Evolutionary conservation across 352 stramenopile genomes (phyloP).

Genomic region (Phytopythium boreale): DNA sequence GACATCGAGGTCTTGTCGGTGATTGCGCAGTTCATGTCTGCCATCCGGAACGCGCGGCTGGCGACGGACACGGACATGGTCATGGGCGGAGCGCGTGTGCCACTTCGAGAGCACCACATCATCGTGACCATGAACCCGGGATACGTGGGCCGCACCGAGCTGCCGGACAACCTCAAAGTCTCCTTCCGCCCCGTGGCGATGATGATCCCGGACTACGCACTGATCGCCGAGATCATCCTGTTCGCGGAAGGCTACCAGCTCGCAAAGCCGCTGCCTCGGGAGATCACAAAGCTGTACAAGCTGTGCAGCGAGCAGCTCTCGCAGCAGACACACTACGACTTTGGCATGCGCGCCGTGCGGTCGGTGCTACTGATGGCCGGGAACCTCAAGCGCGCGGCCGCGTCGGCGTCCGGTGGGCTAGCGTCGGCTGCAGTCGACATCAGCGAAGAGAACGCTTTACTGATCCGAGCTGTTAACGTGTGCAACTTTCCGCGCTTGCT

Average conservation of each 20-base stretch:
- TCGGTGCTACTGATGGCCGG: conserved; percentile 80
- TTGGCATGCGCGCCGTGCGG: conserved; percentile 86
- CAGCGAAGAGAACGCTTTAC: conserved; percentile 62
- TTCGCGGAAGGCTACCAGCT: conserved; percentile 79
- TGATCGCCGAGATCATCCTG: conserved; percentile 85
- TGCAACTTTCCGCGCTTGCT: conserved; percentile 91
- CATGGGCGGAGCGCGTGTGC: conserved; percentile 55
- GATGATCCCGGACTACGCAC: conserved; percentile 86
- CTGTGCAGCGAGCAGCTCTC: conserved; percentile 85
- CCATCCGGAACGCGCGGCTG: conserved; percentile 52
- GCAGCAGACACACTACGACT: conserved; percentile 86
- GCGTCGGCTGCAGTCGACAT: neutral
- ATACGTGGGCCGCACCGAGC: conserved; percentile 73
- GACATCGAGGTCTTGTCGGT: conserved; percentile 87
- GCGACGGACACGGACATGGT: conserved; percentile 28
- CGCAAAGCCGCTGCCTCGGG: conserved; percentile 55
- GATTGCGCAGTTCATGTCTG: conserved; percentile 83
- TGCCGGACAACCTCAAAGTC: conserved; percentile 84
- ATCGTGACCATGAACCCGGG: conserved; percentile 90
- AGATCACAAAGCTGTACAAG: conserved; percentile 80
- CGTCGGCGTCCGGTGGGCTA: neutral
- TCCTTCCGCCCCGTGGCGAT: conserved; percentile 85
- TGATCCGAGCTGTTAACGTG: conserved; percentile 94
- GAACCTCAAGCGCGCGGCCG: conserved; percentile 43
- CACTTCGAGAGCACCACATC: conserved; percentile 67